Conservation (phyloP, 2,329 filamentous ascomycete genomes). For the Aspergillus neotritici region DNA sequence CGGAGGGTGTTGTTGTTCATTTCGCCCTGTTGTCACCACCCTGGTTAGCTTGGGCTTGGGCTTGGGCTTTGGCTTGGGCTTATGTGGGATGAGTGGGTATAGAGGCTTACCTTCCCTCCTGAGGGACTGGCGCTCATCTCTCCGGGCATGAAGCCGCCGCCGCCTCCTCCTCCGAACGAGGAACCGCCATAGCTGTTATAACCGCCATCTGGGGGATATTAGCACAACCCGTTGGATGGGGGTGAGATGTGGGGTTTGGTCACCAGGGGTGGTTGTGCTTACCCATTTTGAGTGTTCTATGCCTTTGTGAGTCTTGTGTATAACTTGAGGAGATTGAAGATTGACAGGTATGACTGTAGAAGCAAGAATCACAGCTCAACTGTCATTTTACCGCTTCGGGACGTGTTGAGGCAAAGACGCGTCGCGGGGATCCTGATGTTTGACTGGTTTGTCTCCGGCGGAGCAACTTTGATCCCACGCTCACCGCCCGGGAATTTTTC, state of each 20-base stretch:
- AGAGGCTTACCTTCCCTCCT: slow-evolving; percentile 33
- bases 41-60: background rate
- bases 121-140: slow-evolving; percentile 44
- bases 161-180: slow-evolving; percentile 49
- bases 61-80: background rate
- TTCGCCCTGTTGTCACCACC: slow-evolving; percentile 38
- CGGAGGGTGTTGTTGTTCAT: slow-evolving; percentile 75
- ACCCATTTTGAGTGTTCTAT: slow-evolving; percentile 30
- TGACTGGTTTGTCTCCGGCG: slow-evolving; percentile 13
- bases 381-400: slow-evolving; percentile 37
- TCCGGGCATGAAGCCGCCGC: slow-evolving; percentile 56
- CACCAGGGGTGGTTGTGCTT: slow-evolving; percentile 1
- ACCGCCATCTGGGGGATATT: background rate
- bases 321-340: too few species aligned
- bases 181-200: slow-evolving; percentile 47
- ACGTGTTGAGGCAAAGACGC: slow-evolving; percentile 29
- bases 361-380: slow-evolving; percentile 7
- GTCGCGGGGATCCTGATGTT: slow-evolving; percentile 26
- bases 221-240: background rate
- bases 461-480: slow-evolving; percentile 14
- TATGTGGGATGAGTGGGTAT: slow-evolving; percentile 2
- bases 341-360: background rate
- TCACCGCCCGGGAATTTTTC: slow-evolving; percentile 29
- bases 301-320: too few species aligned
- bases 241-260: background rate